phyloP scores from a whole-genome alignment of 1,284 basidiomycete genomes.

The Cerioporus squamosus region DNA sequence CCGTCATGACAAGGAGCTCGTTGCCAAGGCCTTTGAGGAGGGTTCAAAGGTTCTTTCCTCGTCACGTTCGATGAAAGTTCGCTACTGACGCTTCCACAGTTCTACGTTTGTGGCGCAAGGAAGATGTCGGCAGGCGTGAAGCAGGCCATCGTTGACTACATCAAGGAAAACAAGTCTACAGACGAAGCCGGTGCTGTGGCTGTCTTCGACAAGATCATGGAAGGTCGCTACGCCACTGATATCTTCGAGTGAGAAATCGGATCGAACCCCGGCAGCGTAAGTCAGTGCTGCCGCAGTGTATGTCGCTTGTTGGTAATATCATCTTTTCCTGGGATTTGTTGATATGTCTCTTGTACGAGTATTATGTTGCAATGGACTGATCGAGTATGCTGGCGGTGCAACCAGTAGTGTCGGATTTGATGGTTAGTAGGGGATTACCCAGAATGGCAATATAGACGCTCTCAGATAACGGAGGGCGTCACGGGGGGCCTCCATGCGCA shows the following conservation, averaged over 20 bases:
- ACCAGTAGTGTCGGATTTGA: no score
- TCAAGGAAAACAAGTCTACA: conserved; percentile 30
- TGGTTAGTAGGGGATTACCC: no score
- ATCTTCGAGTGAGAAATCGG: conserved; percentile 38
- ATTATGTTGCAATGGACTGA: no score
- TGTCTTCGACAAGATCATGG: conserved; percentile 34
- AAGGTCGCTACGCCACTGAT: conserved; percentile 45
- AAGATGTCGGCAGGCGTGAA: conserved; percentile 41
- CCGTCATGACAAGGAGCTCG: conserved; percentile 44
- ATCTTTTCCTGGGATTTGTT: no score
- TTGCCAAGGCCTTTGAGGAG: conserved; percentile 36
- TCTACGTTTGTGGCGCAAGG: conserved; percentile 50
- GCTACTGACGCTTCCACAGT: conserved; percentile 29
- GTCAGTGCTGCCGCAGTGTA: no score
- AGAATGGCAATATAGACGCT: no score
- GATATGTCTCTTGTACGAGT: no score
- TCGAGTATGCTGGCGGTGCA: no score
- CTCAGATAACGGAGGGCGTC: no score
- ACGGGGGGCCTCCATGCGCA: no score
- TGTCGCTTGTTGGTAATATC: no score
- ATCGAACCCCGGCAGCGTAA: no score
- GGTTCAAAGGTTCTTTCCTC: conserved; percentile 49
- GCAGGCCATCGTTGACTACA: conserved; percentile 38
- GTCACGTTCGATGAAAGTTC: neutral
- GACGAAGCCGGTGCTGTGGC: conserved; percentile 28